A percentile compares a stretch with the other conserved stretches of the same genome.
Evolutionary conservation across 2,329 filamentous ascomycete species (phyloP).

Genomic region (Davidsoniella neocaledoniae): DNA sequence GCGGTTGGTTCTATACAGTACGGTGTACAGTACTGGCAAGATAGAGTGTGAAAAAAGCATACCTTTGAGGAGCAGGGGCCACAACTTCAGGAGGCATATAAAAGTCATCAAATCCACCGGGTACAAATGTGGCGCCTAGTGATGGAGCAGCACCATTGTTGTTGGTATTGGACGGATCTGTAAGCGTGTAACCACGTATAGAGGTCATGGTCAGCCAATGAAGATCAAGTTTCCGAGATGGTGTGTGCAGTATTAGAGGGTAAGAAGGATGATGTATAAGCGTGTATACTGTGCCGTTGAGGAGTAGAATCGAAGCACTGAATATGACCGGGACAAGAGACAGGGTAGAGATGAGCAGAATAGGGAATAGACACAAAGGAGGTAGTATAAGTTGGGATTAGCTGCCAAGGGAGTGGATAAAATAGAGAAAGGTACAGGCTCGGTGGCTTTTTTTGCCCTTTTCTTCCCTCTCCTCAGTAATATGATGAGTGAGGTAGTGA

Average conservation of each 20-base stretch:
- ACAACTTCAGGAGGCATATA: slow-evolving; percentile 41
- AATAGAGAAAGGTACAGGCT: too few relatives aligned
- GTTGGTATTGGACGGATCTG: slow-evolving; percentile 6
- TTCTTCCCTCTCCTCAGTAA: too few relatives aligned
- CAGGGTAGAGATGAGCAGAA: too few relatives aligned
- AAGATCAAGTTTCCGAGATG: neutral
- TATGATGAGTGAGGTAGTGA: too few relatives aligned
- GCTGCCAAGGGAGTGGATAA: too few relatives aligned
- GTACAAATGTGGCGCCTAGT: slow-evolving; percentile 40
- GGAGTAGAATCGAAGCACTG: too few relatives aligned
- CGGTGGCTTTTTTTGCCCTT: too few relatives aligned
- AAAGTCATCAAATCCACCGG: slow-evolving; percentile 41
- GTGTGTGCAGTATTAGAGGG: neutral
- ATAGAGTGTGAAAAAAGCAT: slow-evolving; percentile 16
- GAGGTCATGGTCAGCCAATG: slow-evolving; percentile 6
- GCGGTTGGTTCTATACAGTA: neutral
- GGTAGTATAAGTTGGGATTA: too few relatives aligned
- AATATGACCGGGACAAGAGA: too few relatives aligned
- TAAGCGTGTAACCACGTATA: slow-evolving; percentile 1
- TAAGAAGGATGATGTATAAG: neutral
- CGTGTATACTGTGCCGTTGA: too few relatives aligned
- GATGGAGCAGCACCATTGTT: slow-evolving; percentile 11
- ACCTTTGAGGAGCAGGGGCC: slow-evolving; percentile 42
- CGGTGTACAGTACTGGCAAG: neutral
- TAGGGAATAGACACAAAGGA: too few relatives aligned